phyloP scores from a whole-genome alignment of 2,329 filamentous ascomycete species.

The Trichoderma sp. region DNA sequence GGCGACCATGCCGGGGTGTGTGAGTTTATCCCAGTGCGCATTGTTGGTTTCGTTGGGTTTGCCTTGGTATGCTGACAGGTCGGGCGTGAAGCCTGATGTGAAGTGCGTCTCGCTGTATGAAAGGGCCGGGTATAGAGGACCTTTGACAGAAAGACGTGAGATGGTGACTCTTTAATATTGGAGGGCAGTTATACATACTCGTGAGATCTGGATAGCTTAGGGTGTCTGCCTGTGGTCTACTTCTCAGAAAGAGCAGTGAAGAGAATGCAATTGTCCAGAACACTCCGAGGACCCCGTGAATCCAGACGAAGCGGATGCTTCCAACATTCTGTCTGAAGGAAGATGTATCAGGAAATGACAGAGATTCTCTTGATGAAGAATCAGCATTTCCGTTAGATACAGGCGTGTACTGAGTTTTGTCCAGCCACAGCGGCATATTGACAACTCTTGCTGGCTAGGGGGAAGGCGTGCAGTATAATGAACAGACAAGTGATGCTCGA shows the following conservation, averaged over 20 bases:
- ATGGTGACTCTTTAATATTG: background rate
- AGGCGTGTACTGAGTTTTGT: background rate
- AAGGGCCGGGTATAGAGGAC: background rate
- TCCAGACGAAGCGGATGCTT: background rate
- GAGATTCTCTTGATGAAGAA: background rate
- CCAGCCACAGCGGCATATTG: background rate
- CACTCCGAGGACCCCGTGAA: background rate
- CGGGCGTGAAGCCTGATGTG: background rate
- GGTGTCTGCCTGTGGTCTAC: background rate
- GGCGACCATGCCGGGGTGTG: background rate
- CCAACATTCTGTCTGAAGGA: background rate
- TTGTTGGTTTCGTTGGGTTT: background rate
- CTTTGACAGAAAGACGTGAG: background rate
- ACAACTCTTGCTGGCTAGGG: background rate
- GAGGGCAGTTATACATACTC: background rate
- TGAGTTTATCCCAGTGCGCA: background rate
- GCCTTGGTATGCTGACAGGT: background rate
- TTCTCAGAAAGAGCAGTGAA: background rate
- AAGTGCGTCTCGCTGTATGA: background rate
- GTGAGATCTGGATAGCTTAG: background rate
- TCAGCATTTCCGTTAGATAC: background rate
- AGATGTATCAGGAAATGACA: background rate
- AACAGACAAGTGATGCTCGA: background rate
- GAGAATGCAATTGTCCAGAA: background rate
- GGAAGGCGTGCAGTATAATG: background rate